Evolutionary conservation across 2,329 filamentous ascomycete genomes (phyloP).

Genomic region (Cladosporium sphaerospermum): DNA sequence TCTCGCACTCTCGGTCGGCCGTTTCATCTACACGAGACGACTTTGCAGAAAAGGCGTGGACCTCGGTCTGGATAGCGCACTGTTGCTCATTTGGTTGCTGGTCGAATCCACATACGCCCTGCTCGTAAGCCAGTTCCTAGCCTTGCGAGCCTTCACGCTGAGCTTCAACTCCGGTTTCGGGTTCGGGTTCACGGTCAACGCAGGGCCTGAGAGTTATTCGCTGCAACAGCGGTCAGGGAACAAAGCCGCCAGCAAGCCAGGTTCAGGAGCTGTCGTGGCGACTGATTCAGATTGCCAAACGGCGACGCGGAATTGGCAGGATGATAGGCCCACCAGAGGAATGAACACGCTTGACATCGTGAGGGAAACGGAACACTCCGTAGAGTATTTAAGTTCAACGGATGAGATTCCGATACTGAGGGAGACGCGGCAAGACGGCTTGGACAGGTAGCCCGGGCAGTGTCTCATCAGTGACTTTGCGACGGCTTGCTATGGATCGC

Average conservation of each 20-base stretch:
- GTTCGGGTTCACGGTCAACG: slow-evolving; percentile 9
- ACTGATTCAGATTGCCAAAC: background rate
- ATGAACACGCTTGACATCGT: background rate
- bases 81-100: slow-evolving; percentile 26
- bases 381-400: background rate
- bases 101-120: slow-evolving; percentile 31
- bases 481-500: too few species aligned
- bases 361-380: slow-evolving; percentile 2
- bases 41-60: slow-evolving; percentile 18
- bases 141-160: slow-evolving; percentile 30
- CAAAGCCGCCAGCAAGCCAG: background rate
- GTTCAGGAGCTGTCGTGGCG: background rate
- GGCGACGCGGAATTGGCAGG: background rate
- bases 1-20: slow-evolving; percentile 23
- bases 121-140: slow-evolving; percentile 33
- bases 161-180: slow-evolving; percentile 31
- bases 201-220: slow-evolving; percentile 10
- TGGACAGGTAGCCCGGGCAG: too few species aligned
- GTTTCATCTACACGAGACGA: slow-evolving; percentile 24
- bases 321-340: too few species aligned
- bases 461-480: too few species aligned
- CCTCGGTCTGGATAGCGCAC: slow-evolving; percentile 20
- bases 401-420: background rate
- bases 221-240: background rate
- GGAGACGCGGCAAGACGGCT: too few species aligned